A percentile compares a stretch with the other conserved stretches of the same genome.
Conservation (phyloP, 1,284 basidiomycete species). For the Pulveroboletus sp. region DNA sequence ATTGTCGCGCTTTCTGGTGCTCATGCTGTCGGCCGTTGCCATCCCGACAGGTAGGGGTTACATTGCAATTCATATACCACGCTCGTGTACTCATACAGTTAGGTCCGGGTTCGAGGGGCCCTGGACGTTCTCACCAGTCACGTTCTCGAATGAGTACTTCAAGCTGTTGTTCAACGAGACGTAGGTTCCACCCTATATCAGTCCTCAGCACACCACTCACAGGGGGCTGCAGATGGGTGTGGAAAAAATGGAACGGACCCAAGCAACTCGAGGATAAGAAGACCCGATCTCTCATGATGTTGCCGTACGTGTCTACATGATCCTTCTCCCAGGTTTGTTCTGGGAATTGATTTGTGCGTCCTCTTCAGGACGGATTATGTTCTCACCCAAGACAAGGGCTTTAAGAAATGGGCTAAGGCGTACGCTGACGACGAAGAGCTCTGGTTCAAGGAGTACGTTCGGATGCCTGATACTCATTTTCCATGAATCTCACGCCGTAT, state of each 20-base stretch:
- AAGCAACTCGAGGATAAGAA: constrained; percentile 95
- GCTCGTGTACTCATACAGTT: constrained; percentile 10
- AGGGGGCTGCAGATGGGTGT: constrained; percentile 56
- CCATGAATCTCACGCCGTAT: background rate
- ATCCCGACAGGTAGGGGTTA: constrained; percentile 60
- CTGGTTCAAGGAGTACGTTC: constrained; percentile 80
- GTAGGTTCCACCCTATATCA: constrained; percentile 40
- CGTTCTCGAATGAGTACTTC: constrained; percentile 90
- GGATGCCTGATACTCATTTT: background rate
- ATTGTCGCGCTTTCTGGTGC: constrained; percentile 94
- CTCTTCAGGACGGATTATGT: constrained; percentile 74
- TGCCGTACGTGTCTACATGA: constrained; percentile 63
- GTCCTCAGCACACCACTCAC: background rate
- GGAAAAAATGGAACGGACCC: constrained; percentile 89
- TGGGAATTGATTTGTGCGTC: constrained; percentile 2
- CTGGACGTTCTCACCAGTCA: constrained; percentile 88
- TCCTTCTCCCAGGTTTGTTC: background rate
- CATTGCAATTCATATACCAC: background rate
- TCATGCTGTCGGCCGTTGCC: constrained; percentile 95
- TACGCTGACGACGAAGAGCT: constrained; percentile 83
- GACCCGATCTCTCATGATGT: constrained; percentile 92
- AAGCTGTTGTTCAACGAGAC: constrained; percentile 87
- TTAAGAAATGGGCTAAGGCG: constrained; percentile 81
- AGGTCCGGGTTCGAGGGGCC: constrained; percentile 89
- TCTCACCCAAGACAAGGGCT: constrained; percentile 82